Percentiles rank a stretch among this genome's conserved stretches.
These are phyloP conservation scores for Carex arenaria DNA, from an alignment of 202 grass and related monocot genomes.

Conservation along the genomic window DNA sequence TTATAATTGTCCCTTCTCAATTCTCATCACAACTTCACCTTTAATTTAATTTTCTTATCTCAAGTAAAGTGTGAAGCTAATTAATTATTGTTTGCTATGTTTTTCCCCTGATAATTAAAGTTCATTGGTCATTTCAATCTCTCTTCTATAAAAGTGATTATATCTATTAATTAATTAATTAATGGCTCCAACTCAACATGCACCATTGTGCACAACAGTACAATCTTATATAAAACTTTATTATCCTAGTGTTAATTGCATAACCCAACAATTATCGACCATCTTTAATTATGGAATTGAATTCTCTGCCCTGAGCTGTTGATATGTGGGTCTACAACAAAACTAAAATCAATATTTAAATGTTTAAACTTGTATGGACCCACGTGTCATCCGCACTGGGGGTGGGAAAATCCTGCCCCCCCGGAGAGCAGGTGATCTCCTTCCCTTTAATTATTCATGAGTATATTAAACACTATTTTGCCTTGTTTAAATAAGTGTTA, in stretches of 20 bases:
- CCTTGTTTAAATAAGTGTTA: neutral
- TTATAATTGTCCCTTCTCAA: neutral
- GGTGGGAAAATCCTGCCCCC: too few species aligned
- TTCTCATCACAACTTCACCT: neutral
- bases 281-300: neutral
- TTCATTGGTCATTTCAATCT: neutral
- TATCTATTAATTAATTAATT: neutral
- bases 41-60: neutral
- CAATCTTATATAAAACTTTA: neutral
- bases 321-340: too few species aligned
- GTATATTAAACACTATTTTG: neutral
- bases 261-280: neutral
- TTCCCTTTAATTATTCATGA: neutral
- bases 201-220: neutral
- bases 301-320: too few species aligned
- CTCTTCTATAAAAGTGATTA: neutral
- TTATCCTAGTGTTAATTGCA: slow-evolving; percentile 1
- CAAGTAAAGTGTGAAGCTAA: slow-evolving; percentile 2
- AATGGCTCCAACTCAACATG: neutral
- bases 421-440: too few species aligned
- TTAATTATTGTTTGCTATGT: neutral
- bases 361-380: too few species aligned
- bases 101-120: slow-evolving; percentile 8
- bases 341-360: too few species aligned
- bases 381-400: too few species aligned